These are phyloP conservation scores for Lumnitzera littorea DNA, from an alignment of 345 rosid genomes.

Conservation along the genomic window DNA sequence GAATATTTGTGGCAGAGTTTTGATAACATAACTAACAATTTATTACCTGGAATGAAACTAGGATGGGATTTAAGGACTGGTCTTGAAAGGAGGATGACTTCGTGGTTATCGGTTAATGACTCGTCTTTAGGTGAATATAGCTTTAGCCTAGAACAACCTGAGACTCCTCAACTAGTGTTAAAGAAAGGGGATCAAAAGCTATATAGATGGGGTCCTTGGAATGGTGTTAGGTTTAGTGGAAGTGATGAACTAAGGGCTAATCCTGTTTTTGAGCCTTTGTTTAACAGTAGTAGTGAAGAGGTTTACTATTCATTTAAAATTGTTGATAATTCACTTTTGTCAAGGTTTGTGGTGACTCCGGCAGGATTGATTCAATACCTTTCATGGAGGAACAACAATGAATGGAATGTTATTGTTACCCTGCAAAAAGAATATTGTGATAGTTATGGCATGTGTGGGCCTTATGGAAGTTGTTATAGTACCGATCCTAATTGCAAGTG, in stretches of 20 bases:
- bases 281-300: constrained; percentile 13
- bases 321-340: background rate
- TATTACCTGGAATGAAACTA: constrained; percentile 29
- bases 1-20: constrained; percentile 27
- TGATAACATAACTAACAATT: constrained; percentile 19
- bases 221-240: constrained; percentile 23
- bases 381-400: constrained; percentile 6
- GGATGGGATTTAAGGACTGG: constrained; percentile 26
- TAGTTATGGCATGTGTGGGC: constrained; percentile 17
- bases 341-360: constrained; percentile 16
- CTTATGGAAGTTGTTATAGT: constrained; percentile 12
- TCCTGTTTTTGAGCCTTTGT: constrained; percentile 11
- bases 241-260: constrained; percentile 17
- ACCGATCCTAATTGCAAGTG: constrained; percentile 18
- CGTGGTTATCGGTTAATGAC: constrained; percentile 15
- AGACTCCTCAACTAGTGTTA: constrained; percentile 21
- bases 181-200: constrained; percentile 13
- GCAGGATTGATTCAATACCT: constrained; percentile 18
- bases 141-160: constrained; percentile 15
- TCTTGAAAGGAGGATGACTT: constrained; percentile 15
- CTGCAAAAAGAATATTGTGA: constrained; percentile 31
- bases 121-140: constrained; percentile 15
- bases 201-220: constrained; percentile 29
- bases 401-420: constrained; percentile 10
- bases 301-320: constrained; percentile 14